Evolutionary conservation across 495 filamentous ascomycete genomes (phyloP).

Genomic region (Letharia lupina): DNA sequence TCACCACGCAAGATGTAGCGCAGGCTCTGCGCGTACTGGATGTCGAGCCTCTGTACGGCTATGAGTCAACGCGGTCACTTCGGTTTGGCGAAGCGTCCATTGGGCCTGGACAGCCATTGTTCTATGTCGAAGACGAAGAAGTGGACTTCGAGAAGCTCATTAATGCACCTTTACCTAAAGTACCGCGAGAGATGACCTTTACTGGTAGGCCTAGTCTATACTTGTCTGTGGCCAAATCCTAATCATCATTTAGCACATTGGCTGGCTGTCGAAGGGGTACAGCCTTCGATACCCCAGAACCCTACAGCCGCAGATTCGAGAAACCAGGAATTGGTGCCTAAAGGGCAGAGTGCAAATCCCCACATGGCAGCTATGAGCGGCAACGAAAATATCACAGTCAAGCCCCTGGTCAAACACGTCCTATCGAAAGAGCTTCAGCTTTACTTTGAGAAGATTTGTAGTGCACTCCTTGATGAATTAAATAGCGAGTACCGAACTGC

Average conservation of each 20-base stretch:
- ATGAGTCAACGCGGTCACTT: conserved; percentile 78
- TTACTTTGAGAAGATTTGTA: conserved; percentile 93
- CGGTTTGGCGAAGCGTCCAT: conserved; percentile 89
- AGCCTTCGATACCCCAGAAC: conserved; percentile 92
- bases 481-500: conserved; percentile 80
- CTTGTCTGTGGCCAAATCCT: conserved; percentile 19
- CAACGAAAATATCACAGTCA: conserved; percentile 70
- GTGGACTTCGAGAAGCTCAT: conserved; percentile 98
- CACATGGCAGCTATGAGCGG: conserved; percentile 74
- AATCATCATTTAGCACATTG: conserved; percentile 62
- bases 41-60: conserved; percentile 91
- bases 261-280: conserved; percentile 92
- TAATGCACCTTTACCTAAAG: conserved; percentile 88
- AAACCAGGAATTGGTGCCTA: conserved; percentile 74
- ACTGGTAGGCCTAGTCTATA: conserved; percentile 51
- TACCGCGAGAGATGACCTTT: conserved; percentile 85
- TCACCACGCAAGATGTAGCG: conserved; percentile 78
- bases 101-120: conserved; percentile 89
- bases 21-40: conserved; percentile 77
- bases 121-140: conserved; percentile 97
- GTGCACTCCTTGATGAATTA: conserved; percentile 72
- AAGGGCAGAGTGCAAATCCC: conserved; percentile 77
- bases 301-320: conserved; percentile 75
- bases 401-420: conserved; percentile 88
- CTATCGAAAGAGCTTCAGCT: conserved; percentile 89